phyloP scores from a whole-genome alignment of 2,329 filamentous ascomycete genomes.

The Apiospora malaysiana region DNA sequence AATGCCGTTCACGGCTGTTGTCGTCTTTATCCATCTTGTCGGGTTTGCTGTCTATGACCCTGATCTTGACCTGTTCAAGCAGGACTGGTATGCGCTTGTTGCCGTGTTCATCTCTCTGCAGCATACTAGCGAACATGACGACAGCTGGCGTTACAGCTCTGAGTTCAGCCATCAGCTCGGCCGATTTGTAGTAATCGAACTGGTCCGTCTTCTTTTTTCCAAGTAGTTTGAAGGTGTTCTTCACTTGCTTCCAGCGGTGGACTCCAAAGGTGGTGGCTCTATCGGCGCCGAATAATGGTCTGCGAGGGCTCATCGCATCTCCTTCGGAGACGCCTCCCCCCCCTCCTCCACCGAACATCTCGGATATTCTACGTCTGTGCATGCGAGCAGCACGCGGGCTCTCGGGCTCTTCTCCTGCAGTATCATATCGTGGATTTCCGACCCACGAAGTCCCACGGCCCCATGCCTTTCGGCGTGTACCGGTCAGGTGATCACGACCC shows the following conservation, averaged over 20 bases:
- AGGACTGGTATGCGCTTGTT: slow-evolving; percentile 94
- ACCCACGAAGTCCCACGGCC: slow-evolving; percentile 66
- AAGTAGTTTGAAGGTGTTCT: slow-evolving; percentile 82
- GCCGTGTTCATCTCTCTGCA: slow-evolving; percentile 94
- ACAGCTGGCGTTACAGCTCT: slow-evolving; percentile 92
- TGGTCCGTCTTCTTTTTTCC: slow-evolving; percentile 82
- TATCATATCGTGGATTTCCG: slow-evolving; percentile 53
- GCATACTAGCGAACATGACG: slow-evolving; percentile 95
- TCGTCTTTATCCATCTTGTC: slow-evolving; percentile 69
- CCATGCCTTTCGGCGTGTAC: slow-evolving; percentile 55
- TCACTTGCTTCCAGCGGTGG: slow-evolving; percentile 91
- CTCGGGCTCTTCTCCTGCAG: slow-evolving; percentile 57
- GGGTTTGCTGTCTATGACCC: slow-evolving; percentile 78
- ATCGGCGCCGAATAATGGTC: slow-evolving; percentile 67
- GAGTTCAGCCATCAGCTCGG: slow-evolving; percentile 93
- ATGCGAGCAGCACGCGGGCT: slow-evolving; percentile 48
- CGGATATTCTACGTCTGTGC: slow-evolving; percentile 70
- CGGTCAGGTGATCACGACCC: slow-evolving; percentile 66
- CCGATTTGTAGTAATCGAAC: slow-evolving; percentile 93
- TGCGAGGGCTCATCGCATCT: slow-evolving; percentile 61
- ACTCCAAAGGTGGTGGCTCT: slow-evolving; percentile 75
- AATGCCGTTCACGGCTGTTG: slow-evolving; percentile 72
- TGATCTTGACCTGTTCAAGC: slow-evolving; percentile 90
- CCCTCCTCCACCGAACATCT: slow-evolving; percentile 65
- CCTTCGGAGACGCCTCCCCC: slow-evolving; percentile 70